Conservation (phyloP, 257 asterid species). For the Nicotiana tabacum region DNA sequence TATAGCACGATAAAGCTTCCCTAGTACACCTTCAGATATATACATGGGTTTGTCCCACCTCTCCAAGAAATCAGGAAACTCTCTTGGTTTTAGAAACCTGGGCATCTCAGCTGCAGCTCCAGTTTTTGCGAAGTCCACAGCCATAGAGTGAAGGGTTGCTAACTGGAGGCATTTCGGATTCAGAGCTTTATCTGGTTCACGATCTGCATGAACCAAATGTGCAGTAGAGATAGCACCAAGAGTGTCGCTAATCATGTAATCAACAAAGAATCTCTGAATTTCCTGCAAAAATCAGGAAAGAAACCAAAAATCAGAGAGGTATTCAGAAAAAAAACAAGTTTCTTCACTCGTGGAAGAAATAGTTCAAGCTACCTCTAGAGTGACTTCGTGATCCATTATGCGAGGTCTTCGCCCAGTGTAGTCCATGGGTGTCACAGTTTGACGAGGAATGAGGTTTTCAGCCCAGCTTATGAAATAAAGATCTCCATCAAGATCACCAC, state of each 20-base stretch:
- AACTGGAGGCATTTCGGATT: slow-evolving; percentile 75
- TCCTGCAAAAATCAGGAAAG: slow-evolving; percentile 48
- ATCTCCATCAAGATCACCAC: slow-evolving; percentile 99
- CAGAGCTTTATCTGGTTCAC: slow-evolving; percentile 74
- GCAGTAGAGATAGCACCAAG: slow-evolving; percentile 87
- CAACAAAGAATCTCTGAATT: slow-evolving; percentile 81
- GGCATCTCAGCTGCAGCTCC: slow-evolving; percentile 99
- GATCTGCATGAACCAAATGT: slow-evolving; percentile 84
- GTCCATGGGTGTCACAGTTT: slow-evolving; percentile 85
- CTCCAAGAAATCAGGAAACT: slow-evolving; percentile 92
- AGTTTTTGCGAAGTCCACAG: slow-evolving; percentile 90
- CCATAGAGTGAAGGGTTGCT: slow-evolving; percentile 92
- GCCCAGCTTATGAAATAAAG: slow-evolving; percentile 93
- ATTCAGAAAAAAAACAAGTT: neutral
- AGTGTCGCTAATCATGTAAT: slow-evolving; percentile 78
- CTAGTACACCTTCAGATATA: slow-evolving; percentile 57
- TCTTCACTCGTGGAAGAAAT: slow-evolving; percentile 3
- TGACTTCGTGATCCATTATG: slow-evolving; percentile 82
- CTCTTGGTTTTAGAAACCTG: slow-evolving; percentile 55
- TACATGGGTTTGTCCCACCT: slow-evolving; percentile 83
- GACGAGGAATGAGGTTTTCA: slow-evolving; percentile 51
- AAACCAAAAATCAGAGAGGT: neutral
- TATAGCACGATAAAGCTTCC: slow-evolving; percentile 78
- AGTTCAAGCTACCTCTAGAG: slow-evolving; percentile 53
- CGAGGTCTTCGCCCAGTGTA: slow-evolving; percentile 81